Evolutionary conservation across 305 asterid species (phyloP).

Genomic region (Fraxinus floribunda): DNA sequence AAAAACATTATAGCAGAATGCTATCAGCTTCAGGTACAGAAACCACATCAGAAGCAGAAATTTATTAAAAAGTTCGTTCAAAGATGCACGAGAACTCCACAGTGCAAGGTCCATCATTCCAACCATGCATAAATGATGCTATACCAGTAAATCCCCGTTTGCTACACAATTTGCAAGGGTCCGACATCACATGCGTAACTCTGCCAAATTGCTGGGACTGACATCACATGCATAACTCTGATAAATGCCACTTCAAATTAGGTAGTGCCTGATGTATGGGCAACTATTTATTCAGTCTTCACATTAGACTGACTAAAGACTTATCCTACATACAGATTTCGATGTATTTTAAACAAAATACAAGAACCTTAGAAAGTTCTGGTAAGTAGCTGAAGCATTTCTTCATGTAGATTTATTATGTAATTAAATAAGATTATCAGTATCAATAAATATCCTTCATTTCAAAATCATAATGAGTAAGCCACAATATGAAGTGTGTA

Average conservation of each 20-base stretch:
- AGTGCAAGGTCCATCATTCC: neutral
- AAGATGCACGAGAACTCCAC: neutral
- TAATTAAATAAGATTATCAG: neutral
- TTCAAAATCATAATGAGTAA: neutral
- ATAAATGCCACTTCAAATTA: neutral
- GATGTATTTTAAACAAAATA: slow-evolving; percentile 1
- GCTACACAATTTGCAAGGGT: neutral
- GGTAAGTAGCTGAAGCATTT: neutral
- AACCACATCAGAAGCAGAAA: neutral
- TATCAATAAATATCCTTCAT: neutral
- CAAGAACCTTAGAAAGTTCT: neutral
- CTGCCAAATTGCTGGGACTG: neutral
- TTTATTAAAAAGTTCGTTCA: neutral
- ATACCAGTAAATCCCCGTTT: neutral
- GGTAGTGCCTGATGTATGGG: neutral
- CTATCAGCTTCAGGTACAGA: slow-evolving; percentile 22
- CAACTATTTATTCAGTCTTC: neutral
- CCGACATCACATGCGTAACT: neutral
- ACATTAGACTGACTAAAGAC: neutral
- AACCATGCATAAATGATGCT: neutral
- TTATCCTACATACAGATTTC: slow-evolving; percentile 6
- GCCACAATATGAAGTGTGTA: slow-evolving; percentile 1
- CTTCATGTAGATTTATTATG: neutral
- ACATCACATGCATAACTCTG: no score
- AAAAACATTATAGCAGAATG: slow-evolving; percentile 20